Base-by-base conservation (phyloP, 306 rosid species). In the Hippophae tibetana region DNA sequence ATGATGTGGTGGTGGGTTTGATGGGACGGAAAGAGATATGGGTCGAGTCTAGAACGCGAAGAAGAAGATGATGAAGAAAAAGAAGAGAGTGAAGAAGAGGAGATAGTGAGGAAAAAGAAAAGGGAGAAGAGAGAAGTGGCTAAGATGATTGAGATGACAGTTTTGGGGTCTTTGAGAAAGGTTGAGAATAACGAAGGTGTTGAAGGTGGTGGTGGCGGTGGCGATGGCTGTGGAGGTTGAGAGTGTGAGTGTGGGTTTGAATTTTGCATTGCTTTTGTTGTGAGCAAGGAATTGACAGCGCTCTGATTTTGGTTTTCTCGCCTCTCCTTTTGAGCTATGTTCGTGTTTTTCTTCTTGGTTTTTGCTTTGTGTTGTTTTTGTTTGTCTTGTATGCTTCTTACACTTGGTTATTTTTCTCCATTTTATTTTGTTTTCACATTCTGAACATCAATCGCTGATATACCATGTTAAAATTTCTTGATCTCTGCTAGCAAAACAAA, bases 11-110 rank as follows among this genome's bases (percentile, higher is more conserved):
- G 81, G 54, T 79, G 81, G 61, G 79, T 54, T 61, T 80, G 78
- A 23, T 60, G 74, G 65, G 78, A 54, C 1, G 99, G 95, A 74
- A 73, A 72, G 75, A 89, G 94, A 56, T 68, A 80, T 0, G 94
- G 90, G 77, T 83, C 85, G 60, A 95, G 89, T 51, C 67, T 45
- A 9, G 68, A 62, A 46, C 52, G 87, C 8, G 62, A 7, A 5
- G 64, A 2, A 6, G 62, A 5, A 4, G 74, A 14, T 6, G 78
- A 54, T 54, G 78, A 45, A 7, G 68, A 57, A 5, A 23, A 26
- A 13, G 56, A 5, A 60, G 70, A 73, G 62, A 23, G 13, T 11
- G 56, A 5, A 60, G 70, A 73, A 59, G 59, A 57, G 31, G 63
- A 81, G 62, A 48, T 10, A 38, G 63, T n/a, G 52, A 61, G 63